Evolutionary conservation across 1,139 yeast species (phyloP).

Genomic region (Kurtzmaniella quercitrusa): DNA sequence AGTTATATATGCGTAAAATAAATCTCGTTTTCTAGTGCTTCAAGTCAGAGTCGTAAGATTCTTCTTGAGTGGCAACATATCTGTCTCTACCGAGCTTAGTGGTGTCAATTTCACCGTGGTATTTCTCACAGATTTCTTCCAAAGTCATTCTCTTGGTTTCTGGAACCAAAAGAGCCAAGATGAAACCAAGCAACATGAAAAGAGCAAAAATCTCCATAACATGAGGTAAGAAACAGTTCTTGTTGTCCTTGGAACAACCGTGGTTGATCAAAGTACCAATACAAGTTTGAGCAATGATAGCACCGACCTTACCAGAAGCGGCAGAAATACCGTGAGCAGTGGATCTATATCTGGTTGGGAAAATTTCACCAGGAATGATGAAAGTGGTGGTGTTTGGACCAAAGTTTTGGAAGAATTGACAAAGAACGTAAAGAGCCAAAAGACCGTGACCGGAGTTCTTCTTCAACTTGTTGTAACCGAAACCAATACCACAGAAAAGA

Average conservation of each 20-base stretch:
- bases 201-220: conserved; percentile 91
- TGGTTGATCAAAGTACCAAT: conserved; percentile 81
- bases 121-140: conserved; percentile 72
- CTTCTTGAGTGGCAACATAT: conserved; percentile 25
- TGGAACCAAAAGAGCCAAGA: conserved; percentile 65
- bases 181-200: conserved; percentile 78
- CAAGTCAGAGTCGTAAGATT: conserved; percentile 24
- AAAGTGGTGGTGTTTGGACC: conserved; percentile 97
- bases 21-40: conserved; percentile 9
- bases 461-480: conserved; percentile 62
- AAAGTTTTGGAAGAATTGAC: conserved; percentile 83
- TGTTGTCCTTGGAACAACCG: conserved; percentile 54
- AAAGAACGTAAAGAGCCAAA: conserved; percentile 68
- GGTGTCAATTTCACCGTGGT: conserved; percentile 70
- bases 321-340: conserved; percentile 98
- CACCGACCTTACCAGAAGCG: conserved; percentile 94
- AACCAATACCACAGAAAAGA: conserved; percentile 71
- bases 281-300: conserved; percentile 90
- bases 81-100: conserved; percentile 37
- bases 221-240: conserved; percentile 79
- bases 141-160: conserved; percentile 89
- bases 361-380: conserved; percentile 92
- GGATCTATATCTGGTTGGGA: conserved; percentile 97
- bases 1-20: conserved; percentile 1
- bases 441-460: conserved; percentile 50